Evolutionary conservation across 2,329 filamentous ascomycete genomes (phyloP).

Genomic region (Hymenoscyphus albidus): DNA sequence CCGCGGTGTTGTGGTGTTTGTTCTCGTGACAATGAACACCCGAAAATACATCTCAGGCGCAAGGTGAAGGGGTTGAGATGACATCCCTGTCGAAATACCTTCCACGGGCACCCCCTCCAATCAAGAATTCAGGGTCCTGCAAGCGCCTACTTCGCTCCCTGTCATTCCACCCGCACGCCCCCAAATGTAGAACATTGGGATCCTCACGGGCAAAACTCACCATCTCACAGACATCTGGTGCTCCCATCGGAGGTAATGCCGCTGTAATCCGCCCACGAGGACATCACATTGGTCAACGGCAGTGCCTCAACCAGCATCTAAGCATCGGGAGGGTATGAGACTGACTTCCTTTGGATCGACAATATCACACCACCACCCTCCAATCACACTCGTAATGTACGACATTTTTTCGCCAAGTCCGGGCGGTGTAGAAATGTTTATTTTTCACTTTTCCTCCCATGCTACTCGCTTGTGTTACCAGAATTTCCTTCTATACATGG

Average conservation of each 20-base stretch:
- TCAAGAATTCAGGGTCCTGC: background rate
- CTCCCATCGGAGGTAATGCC: background rate
- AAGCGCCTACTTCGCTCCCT: background rate
- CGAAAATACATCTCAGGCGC: background rate
- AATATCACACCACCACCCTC: background rate
- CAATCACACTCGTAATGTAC: background rate
- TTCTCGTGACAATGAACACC: background rate
- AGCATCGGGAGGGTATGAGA: background rate
- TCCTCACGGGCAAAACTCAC: background rate
- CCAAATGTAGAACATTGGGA: background rate
- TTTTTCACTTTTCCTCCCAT: background rate
- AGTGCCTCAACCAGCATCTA: no score
- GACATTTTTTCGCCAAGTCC: background rate
- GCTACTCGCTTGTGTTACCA: no score
- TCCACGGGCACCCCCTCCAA: background rate
- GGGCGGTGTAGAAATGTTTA: background rate
- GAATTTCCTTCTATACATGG: no score
- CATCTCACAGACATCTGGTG: background rate
- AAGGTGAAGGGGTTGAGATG: background rate
- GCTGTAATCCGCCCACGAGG: background rate
- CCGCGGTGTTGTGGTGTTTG: background rate
- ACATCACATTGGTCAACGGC: background rate
- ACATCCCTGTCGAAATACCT: background rate
- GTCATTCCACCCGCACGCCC: background rate
- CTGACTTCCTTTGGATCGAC: background rate